Conservation (phyloP, 139 green algal genomes). For the Coelastrella sp. region DNA sequence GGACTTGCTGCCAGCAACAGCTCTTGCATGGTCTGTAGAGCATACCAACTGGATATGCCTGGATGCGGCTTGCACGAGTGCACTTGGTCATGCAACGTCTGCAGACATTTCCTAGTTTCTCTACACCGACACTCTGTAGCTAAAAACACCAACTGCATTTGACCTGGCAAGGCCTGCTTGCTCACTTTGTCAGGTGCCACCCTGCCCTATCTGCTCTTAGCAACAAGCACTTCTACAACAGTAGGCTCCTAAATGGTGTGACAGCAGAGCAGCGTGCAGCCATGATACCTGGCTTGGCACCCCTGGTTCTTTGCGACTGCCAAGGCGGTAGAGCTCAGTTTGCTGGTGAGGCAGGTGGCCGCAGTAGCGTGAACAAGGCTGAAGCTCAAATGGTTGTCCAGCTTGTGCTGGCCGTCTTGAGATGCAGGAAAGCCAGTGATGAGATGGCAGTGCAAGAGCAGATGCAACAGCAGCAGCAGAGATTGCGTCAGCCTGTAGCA, state of each 20-base stretch:
- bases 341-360: conserved; percentile 15
- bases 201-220: conserved; percentile 73
- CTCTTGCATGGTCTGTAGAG: too few relatives aligned
- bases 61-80: too few relatives aligned
- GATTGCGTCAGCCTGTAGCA: background rate
- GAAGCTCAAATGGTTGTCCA: conserved; percentile 67
- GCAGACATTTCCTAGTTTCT: too few relatives aligned
- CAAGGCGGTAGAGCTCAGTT: conserved; percentile 2
- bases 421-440: background rate
- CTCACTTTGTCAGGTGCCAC: conserved; percentile 90
- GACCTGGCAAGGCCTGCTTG: too few relatives aligned
- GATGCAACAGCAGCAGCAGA: background rate
- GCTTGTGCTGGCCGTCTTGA: conserved; percentile 54
- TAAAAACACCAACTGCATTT: too few relatives aligned
- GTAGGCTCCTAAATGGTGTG: conserved; percentile 75
- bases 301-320: conserved; percentile 54
- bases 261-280: conserved; percentile 56
- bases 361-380: conserved; percentile 67
- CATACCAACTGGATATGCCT: too few relatives aligned
- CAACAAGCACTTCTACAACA: conserved; percentile 86
- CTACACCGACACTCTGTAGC: too few relatives aligned
- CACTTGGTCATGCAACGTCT: too few relatives aligned
- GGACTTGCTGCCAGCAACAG: too few relatives aligned
- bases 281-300: conserved; percentile 68
- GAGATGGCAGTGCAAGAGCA: background rate